Evolutionary conservation across 148 eudicot species (phyloP).

Genomic region (Camellia lanceoleosa): DNA sequence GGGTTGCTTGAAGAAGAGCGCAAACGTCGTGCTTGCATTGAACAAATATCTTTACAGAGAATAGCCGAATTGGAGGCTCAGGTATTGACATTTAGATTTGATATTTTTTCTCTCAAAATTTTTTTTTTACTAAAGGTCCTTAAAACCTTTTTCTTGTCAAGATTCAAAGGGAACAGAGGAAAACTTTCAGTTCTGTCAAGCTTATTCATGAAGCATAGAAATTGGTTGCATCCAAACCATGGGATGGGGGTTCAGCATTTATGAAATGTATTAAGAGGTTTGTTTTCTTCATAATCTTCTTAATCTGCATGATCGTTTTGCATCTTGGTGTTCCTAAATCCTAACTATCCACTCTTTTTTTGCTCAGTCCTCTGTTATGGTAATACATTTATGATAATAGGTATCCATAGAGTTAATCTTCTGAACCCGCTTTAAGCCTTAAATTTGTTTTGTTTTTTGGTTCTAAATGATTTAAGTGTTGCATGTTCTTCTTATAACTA

Average conservation of each 20-base stretch:
- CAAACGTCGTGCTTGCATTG: conserved; percentile 64
- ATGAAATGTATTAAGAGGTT: conserved; percentile 1
- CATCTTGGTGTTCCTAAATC: too few species aligned
- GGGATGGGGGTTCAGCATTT: neutral
- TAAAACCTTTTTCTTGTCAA: conserved; percentile 11
- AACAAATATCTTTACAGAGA: conserved; percentile 72
- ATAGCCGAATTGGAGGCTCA: conserved; percentile 76
- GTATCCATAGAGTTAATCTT: too few species aligned
- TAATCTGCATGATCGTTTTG: neutral
- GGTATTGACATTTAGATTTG: conserved; percentile 19
- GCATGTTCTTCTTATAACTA: neutral
- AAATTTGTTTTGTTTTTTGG: neutral
- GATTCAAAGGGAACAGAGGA: conserved; percentile 32
- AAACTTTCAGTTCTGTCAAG: conserved; percentile 15
- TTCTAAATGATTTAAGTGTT: neutral
- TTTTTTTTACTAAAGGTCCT: conserved; percentile 6
- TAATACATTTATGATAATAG: too few species aligned
- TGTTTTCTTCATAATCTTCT: neutral
- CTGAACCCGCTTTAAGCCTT: too few species aligned
- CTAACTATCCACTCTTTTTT: too few species aligned
- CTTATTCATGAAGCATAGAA: conserved; percentile 8
- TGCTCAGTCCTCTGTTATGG: too few species aligned
- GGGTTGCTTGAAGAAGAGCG: conserved; percentile 78
- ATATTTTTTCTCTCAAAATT: neutral
- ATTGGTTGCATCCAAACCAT: neutral